phyloP scores from a whole-genome alignment of 331 rosid genomes.

The Pyrus hybrid region DNA sequence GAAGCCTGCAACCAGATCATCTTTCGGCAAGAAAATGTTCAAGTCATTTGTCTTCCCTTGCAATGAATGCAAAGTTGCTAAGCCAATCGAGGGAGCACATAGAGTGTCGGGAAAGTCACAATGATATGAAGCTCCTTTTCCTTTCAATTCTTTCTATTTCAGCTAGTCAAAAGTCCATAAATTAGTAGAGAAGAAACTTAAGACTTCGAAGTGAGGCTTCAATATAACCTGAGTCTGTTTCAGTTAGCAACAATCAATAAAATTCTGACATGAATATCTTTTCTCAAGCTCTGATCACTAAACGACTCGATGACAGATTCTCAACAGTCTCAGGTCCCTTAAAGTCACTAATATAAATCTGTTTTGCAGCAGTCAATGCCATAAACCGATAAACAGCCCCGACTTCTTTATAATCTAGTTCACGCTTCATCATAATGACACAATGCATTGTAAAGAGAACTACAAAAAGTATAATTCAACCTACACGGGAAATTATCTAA shows the following conservation, averaged over 20 bases:
- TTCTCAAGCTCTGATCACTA: background rate
- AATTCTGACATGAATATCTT: background rate
- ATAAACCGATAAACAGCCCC: background rate
- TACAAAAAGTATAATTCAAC: background rate
- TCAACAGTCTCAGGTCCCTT: background rate
- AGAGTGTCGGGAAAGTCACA: constrained; percentile 16
- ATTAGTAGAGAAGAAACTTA: background rate
- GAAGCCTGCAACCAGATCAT: constrained; percentile 5
- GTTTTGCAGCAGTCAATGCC: background rate
- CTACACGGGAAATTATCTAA: background rate
- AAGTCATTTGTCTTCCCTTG: constrained; percentile 46
- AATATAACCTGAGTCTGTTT: constrained; percentile 13
- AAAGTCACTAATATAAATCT: background rate
- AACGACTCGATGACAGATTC: background rate
- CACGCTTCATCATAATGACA: background rate
- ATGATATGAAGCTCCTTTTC: constrained; percentile 18
- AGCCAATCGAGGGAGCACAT: constrained; percentile 28
- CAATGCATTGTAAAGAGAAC: background rate
- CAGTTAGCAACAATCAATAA: constrained; percentile 9
- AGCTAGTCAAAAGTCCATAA: constrained; percentile 4
- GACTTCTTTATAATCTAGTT: background rate
- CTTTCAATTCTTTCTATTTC: constrained; percentile 13
- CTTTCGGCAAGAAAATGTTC: constrained; percentile 38
- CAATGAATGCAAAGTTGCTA: constrained; percentile 29
- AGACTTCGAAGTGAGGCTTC: constrained; percentile 10